phyloP scores from a whole-genome alignment of 495 filamentous ascomycete species.

The Cercophora samala region DNA sequence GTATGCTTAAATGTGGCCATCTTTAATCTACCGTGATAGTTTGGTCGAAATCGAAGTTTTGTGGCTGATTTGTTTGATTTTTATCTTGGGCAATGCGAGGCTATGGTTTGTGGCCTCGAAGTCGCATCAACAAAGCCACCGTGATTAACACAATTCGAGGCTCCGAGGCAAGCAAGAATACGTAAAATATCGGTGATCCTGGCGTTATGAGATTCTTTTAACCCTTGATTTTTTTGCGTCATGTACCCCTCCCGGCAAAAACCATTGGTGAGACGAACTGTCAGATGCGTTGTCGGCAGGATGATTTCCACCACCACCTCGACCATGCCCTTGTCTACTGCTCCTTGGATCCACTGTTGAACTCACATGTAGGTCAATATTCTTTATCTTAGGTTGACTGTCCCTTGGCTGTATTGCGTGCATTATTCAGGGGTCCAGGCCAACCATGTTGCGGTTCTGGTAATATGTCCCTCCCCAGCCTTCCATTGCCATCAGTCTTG shows the following conservation, averaged over 20 bases:
- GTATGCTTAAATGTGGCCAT: neutral
- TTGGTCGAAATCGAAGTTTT: neutral
- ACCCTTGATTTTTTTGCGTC: neutral
- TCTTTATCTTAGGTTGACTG: neutral
- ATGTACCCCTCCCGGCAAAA: neutral
- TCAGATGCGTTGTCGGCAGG: neutral
- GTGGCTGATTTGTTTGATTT: slow-evolving; percentile 10
- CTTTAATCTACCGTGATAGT: neutral
- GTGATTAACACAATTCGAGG: neutral
- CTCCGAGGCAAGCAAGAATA: neutral
- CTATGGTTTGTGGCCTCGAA: neutral
- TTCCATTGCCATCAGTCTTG: neutral
- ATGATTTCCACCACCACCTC: neutral
- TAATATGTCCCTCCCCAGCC: neutral
- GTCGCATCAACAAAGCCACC: neutral
- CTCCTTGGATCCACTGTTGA: neutral
- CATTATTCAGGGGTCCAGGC: neutral
- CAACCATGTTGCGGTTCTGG: neutral
- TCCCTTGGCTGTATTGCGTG: neutral
- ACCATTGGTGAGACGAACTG: neutral
- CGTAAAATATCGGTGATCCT: neutral
- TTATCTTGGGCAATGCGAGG: neutral
- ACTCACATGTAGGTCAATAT: neutral
- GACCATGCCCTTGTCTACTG: neutral
- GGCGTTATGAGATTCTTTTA: neutral